phyloP scores from a whole-genome alignment of 371 early-diverging fungal species.

The Dinochytrium kinnereticum region DNA sequence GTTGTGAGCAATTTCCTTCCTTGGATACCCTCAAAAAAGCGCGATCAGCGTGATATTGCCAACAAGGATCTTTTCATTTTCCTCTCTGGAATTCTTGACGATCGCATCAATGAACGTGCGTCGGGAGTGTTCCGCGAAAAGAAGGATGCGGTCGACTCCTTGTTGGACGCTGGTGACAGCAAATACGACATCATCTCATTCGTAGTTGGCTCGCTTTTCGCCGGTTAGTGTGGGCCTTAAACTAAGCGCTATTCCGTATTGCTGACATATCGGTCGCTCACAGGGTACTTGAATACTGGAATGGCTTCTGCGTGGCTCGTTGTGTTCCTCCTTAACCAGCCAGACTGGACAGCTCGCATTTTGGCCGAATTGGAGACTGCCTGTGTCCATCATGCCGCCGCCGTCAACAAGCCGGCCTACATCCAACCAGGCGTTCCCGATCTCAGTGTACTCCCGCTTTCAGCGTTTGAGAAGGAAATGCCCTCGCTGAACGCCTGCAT shows the following conservation, averaged over 20 bases:
- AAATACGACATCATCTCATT: conserved; percentile 16
- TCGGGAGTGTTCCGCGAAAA: neutral
- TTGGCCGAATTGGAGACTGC: conserved; percentile 11
- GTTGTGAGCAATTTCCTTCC: conserved; percentile 1
- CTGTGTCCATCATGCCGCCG: neutral
- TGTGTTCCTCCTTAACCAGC: neutral
- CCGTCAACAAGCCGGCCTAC: neutral
- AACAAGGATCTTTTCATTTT: neutral
- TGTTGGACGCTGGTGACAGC: conserved; percentile 4
- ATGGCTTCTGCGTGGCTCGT: conserved; percentile 18
- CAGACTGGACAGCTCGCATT: conserved; percentile 5
- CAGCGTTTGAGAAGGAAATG: neutral
- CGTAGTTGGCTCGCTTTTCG: conserved; percentile 11
- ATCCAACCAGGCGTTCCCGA: neutral
- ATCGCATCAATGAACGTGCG: neutral
- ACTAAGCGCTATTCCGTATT: too few relatives aligned
- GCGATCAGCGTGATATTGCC: neutral
- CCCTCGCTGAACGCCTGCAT: conserved; percentile 12
- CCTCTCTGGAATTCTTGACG: conserved; percentile 4
- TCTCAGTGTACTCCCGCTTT: neutral
- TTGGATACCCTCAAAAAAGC: conserved; percentile 1
- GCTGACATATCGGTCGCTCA: neutral
- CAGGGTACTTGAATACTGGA: conserved; percentile 14
- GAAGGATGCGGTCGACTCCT: conserved; percentile 1
- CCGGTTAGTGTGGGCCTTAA: too few relatives aligned